Evolutionary conservation across 257 asterid species (phyloP).

Genomic region (Nicotiana tabacum): DNA sequence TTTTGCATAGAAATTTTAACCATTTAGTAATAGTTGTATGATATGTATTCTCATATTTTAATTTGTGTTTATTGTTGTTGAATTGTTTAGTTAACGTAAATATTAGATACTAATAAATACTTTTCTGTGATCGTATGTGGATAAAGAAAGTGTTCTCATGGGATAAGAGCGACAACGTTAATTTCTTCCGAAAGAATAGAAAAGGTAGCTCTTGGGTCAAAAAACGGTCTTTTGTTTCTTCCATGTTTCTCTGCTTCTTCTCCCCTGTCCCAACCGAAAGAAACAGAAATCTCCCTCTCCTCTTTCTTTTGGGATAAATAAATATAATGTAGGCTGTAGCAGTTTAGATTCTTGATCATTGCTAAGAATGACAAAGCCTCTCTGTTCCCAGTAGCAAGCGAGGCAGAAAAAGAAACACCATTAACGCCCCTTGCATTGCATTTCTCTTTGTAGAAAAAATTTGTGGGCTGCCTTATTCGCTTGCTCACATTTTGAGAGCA

Average conservation of each 20-base stretch:
- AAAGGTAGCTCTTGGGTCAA: neutral
- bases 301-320: constrained; percentile 8
- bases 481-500: neutral
- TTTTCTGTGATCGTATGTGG: neutral
- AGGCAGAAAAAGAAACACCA: neutral
- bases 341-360: neutral
- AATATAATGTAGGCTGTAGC: neutral
- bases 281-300: neutral
- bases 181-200: neutral
- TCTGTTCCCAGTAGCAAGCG: neutral
- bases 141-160: neutral
- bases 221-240: neutral
- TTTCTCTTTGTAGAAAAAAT: neutral
- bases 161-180: neutral
- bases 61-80: neutral
- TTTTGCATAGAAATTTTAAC: neutral
- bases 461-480: neutral
- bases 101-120: neutral
- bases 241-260: neutral
- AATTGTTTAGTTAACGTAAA: neutral
- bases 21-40: neutral
- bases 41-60: neutral
- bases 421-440: neutral
- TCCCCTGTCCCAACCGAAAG: neutral
- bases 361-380: neutral